Conservation (phyloP, 306 rosid species). For the Trichosanthes cucumerina region DNA sequence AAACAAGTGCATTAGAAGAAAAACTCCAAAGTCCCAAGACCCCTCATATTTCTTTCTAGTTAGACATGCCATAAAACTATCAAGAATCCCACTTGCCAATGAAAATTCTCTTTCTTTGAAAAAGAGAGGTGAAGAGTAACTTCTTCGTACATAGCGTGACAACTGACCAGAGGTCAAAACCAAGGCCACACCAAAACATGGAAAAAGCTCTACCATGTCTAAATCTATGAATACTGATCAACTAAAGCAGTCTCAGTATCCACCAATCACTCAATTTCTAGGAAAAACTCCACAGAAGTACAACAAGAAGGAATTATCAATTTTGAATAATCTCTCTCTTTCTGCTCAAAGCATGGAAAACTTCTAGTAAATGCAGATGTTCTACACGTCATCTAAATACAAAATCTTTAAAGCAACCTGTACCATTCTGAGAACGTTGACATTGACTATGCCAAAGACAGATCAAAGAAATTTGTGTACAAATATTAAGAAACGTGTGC, state of each 20-base stretch:
- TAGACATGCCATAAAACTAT: constrained; percentile 1
- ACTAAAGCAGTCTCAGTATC: neutral
- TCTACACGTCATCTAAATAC: neutral
- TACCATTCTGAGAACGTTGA: neutral
- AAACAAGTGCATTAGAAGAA: neutral
- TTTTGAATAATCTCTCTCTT: neutral
- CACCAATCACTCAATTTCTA: neutral
- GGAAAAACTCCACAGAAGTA: neutral
- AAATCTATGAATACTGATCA: neutral
- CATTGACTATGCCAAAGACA: neutral
- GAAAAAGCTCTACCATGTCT: neutral
- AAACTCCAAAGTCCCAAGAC: neutral
- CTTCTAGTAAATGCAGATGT: neutral
- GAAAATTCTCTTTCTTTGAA: neutral
- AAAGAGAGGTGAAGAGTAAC: neutral
- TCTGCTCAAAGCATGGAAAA: neutral
- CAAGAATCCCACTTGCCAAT: neutral
- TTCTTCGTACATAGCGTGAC: neutral
- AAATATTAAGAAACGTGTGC: neutral
- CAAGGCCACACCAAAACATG: neutral
- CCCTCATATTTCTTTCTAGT: neutral
- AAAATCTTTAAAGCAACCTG: neutral
- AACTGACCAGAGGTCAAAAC: neutral
- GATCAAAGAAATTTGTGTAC: neutral
- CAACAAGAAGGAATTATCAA: neutral